phyloP scores from a whole-genome alignment of 2,329 filamentous ascomycete species.

The Fusarium pseudoanthophilum region DNA sequence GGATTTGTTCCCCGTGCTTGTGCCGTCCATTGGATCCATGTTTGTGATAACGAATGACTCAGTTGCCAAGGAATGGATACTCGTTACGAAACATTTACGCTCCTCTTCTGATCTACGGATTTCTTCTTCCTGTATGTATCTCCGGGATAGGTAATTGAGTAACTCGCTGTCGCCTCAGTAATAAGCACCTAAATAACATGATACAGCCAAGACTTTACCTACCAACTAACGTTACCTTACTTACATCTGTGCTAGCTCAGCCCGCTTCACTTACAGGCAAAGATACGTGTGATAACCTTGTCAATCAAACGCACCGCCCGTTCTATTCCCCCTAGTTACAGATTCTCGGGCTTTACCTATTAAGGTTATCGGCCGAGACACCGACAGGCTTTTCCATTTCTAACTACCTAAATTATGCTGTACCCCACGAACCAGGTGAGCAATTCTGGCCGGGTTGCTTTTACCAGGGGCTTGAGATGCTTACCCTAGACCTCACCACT shows the following conservation, averaged over 20 bases:
- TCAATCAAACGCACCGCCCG: background rate
- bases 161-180: background rate
- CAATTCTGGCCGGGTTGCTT: background rate
- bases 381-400: background rate
- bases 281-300: background rate
- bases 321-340: slow-evolving; percentile 2
- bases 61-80: background rate
- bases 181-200: background rate
- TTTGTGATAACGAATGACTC: slow-evolving; percentile 8
- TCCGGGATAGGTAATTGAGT: background rate
- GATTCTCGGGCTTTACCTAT: background rate
- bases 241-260: background rate
- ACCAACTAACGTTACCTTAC: background rate
- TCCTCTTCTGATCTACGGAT: background rate
- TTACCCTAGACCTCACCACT: slow-evolving; percentile 7
- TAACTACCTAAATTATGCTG: background rate
- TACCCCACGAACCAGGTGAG: slow-evolving; percentile 20
- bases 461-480: background rate
- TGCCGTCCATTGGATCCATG: background rate
- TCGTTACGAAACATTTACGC: background rate
- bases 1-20: background rate
- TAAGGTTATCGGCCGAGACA: slow-evolving; percentile 2
- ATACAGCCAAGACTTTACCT: background rate
- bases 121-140: background rate
- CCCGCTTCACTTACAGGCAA: background rate